Conservation (phyloP, 148 eudicot genomes). For the Nyssa sinensis region DNA sequence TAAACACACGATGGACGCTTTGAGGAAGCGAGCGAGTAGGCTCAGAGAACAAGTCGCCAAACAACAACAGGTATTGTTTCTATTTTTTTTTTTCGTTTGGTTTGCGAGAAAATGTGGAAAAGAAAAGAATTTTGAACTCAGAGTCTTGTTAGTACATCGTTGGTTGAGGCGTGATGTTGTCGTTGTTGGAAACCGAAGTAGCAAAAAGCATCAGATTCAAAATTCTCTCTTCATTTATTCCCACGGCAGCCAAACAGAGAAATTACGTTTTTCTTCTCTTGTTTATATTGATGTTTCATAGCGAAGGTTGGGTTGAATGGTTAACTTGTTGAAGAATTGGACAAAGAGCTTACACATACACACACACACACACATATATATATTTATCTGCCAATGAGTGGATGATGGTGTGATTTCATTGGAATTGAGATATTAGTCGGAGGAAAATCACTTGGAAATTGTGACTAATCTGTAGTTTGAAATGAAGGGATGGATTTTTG, state of each 20-base stretch:
- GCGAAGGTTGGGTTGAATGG: not conserved
- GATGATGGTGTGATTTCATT: not conserved
- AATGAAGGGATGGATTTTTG: not conserved
- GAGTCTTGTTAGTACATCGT: not conserved
- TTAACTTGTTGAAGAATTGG: not conserved
- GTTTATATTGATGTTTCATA: not conserved
- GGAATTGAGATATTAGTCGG: not conserved
- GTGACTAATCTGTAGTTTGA: not conserved
- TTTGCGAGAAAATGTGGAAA: not conserved
- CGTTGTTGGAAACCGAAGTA: not conserved
- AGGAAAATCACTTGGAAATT: not conserved
- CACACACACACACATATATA: too few species aligned
- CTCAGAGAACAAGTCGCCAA: slow-evolving; percentile 87
- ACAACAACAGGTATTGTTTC: slow-evolving; percentile 66
- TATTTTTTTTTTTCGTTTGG: not conserved
- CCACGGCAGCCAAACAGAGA: not conserved
- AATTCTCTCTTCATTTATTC: not conserved
- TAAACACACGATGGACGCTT: slow-evolving; percentile 50
- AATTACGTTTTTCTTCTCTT: too few species aligned
- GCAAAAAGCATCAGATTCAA: not conserved
- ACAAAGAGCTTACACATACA: too few species aligned
- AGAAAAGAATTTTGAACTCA: not conserved
- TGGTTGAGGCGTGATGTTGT: not conserved
- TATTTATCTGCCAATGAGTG: too few species aligned
- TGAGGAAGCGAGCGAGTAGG: slow-evolving; percentile 84